Conservation (phyloP, 2,329 filamentous ascomycete species). For the Cytospora piceae region DNA sequence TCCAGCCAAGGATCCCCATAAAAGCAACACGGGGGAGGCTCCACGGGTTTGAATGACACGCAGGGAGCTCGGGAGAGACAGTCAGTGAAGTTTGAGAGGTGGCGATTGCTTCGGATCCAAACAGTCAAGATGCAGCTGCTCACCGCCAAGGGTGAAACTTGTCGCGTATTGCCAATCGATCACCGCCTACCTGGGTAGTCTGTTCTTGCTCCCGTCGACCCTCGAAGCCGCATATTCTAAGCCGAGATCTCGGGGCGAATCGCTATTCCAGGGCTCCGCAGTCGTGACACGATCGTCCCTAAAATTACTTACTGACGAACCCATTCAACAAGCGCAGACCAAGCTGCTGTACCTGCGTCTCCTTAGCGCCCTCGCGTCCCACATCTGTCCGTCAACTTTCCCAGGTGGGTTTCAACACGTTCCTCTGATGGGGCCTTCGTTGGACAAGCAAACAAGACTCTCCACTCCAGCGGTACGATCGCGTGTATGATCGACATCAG, state of each 20-base stretch:
- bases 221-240: constrained; percentile 2
- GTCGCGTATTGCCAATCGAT: constrained; percentile 18
- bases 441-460: not conserved
- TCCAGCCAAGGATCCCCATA: not conserved
- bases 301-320: constrained; percentile 16
- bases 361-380: constrained; percentile 24
- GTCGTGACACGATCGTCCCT: constrained; percentile 9
- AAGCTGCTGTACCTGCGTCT: constrained; percentile 25
- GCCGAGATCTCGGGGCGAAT: constrained; percentile 5
- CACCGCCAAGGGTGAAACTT: constrained; percentile 24
- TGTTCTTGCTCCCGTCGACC: constrained; percentile 4
- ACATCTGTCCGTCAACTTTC: constrained; percentile 13
- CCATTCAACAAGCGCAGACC: constrained; percentile 14
- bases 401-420: constrained; percentile 14
- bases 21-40: constrained; percentile 1
- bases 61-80: not conserved
- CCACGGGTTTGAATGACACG: not conserved
- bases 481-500: constrained; percentile 16
- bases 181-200: not conserved
- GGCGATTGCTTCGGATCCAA: constrained; percentile 2
- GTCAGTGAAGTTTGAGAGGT: not conserved
- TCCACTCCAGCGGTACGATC: constrained; percentile 15
- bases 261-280: not conserved
- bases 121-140: not conserved
- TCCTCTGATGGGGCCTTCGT: constrained; percentile 12